Percentiles rank a stretch among this genome's conserved stretches.
Evolutionary conservation across 129 eudicot species (phyloP).

Genomic region (Lonicera japonica): DNA sequence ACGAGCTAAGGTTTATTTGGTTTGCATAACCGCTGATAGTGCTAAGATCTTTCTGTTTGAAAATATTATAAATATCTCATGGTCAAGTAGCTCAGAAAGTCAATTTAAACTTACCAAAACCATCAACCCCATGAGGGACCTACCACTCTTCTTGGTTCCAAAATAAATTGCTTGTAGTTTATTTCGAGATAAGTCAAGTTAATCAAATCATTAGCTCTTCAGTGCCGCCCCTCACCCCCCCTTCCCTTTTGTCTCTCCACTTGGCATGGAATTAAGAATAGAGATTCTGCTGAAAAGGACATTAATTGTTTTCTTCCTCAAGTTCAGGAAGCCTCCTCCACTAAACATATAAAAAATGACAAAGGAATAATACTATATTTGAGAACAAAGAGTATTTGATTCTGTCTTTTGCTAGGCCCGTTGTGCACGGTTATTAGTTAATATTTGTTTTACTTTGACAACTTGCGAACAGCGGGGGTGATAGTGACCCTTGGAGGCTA

Average conservation of each 20-base stretch:
- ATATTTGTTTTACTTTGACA: conserved; percentile 8
- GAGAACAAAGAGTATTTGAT: conserved; percentile 31
- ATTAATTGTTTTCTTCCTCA: conserved; percentile 41
- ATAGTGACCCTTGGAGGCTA: conserved; percentile 41
- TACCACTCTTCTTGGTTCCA: conserved; percentile 28
- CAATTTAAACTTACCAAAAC: conserved; percentile 12
- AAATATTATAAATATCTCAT: conserved; percentile 10
- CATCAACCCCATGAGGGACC: conserved; percentile 24
- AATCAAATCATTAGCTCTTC: conserved; percentile 9
- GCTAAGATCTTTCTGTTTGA: conserved; percentile 13
- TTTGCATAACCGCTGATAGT: conserved; percentile 22
- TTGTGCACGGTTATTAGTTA: conserved; percentile 17
- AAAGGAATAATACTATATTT: conserved; percentile 26
- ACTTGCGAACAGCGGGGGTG: conserved; percentile 27
- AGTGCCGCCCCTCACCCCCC: not conserved
- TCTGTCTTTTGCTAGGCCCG: conserved; percentile 35
- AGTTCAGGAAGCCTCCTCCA: conserved; percentile 41
- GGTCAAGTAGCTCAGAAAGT: conserved; percentile 22
- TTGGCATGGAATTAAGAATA: conserved; percentile 24
- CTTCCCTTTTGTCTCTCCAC: conserved; percentile 12
- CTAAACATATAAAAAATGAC: conserved; percentile 19
- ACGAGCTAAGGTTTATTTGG: conserved; percentile 8
- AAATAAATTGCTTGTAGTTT: conserved; percentile 14
- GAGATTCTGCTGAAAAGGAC: conserved; percentile 25
- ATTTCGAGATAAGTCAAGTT: conserved; percentile 20